Conservation (phyloP, 176 grass and related monocot species). For the Miscanthus lutarioriparius region DNA sequence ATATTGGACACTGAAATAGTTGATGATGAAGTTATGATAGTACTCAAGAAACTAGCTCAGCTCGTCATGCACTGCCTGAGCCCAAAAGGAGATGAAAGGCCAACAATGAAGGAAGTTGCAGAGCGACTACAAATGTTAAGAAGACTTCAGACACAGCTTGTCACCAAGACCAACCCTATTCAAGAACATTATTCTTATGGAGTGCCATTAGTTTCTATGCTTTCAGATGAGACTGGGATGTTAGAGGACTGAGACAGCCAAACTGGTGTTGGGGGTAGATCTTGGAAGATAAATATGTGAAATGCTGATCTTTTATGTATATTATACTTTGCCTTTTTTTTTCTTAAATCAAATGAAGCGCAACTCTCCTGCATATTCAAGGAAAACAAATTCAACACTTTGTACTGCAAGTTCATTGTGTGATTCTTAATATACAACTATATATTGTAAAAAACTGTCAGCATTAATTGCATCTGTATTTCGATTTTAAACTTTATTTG, state of each 20-base stretch:
- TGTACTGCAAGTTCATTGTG: neutral
- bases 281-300: neutral
- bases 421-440: neutral
- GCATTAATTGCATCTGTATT: neutral
- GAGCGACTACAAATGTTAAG: neutral
- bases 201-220: neutral
- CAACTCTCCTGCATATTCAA: neutral
- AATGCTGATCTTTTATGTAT: too few species aligned
- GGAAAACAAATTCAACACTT: neutral
- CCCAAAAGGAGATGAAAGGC: conserved; percentile 21
- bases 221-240: neutral
- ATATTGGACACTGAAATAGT: neutral
- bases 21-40: conserved; percentile 13
- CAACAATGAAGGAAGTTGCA: conserved; percentile 35
- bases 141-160: neutral
- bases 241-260: conserved; percentile 15
- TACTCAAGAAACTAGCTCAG: conserved; percentile 29
- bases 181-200: neutral
- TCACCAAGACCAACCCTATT: neutral
- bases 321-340: neutral
- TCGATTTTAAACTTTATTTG: neutral
- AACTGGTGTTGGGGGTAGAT: conserved; percentile 15
- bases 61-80: neutral
- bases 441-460: neutral
- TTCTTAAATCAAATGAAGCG: neutral